Conservation (phyloP, 2,329 filamentous ascomycete genomes). For the Hirsutella minnesotensis region DNA sequence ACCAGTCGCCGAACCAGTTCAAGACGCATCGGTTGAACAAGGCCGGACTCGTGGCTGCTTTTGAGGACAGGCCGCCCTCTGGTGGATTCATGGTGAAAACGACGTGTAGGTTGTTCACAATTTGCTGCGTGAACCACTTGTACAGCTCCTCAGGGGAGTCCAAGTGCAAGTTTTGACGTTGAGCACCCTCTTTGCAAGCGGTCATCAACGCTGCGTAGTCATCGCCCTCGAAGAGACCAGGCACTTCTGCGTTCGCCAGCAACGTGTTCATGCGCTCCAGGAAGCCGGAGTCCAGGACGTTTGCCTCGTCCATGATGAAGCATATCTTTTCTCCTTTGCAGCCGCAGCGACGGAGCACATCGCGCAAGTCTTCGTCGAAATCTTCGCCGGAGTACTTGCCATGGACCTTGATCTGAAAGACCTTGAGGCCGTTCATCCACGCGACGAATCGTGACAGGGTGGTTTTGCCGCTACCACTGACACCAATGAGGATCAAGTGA, state of each 20-base stretch:
- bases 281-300: slow-evolving; percentile 97
- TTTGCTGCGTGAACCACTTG: slow-evolving; percentile 99
- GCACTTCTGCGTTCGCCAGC: slow-evolving; percentile 97
- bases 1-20: slow-evolving; percentile 99
- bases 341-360: slow-evolving; percentile 83
- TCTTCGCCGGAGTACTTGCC: slow-evolving; percentile 97
- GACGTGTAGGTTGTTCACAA: slow-evolving; percentile 96
- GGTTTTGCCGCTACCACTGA: slow-evolving; percentile 97
- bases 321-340: slow-evolving; percentile 99
- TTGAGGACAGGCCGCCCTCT: slow-evolving; percentile 85
- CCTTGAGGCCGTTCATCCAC: slow-evolving; percentile 99
- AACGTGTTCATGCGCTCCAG: slow-evolving; percentile 98
- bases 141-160: slow-evolving; percentile 99
- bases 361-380: slow-evolving; percentile 94
- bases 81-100: slow-evolving; percentile 99
- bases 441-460: slow-evolving; percentile 95
- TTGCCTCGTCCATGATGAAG: slow-evolving; percentile 99
- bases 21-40: slow-evolving; percentile 99
- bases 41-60: slow-evolving; percentile 93
- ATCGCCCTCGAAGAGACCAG: slow-evolving; percentile 97
- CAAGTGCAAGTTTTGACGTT: slow-evolving; percentile 85
- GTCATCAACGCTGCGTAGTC: slow-evolving; percentile 98
- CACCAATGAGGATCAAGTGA: slow-evolving; percentile 95
- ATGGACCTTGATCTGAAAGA: slow-evolving; percentile 99
- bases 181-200: slow-evolving; percentile 94